Evolutionary conservation across 108 stramenopile species (phyloP).

Genomic region (Pseudonitzschia multistriata): DNA sequence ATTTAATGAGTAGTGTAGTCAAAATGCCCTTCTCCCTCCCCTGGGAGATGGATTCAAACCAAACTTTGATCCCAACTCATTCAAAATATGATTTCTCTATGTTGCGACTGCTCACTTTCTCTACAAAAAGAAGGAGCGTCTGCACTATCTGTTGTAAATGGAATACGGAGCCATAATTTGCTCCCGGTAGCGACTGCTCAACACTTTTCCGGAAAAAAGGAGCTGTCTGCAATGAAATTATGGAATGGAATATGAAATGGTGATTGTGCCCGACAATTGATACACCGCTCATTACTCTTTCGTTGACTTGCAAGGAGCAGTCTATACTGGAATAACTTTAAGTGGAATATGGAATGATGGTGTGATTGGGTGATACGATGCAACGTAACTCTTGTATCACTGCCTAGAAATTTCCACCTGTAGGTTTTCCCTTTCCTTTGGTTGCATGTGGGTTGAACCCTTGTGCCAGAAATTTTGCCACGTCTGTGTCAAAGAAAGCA

Average conservation of each 20-base stretch:
- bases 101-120: background rate
- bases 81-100: background rate
- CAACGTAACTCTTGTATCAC: background rate
- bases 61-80: background rate
- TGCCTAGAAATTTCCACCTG: background rate
- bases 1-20: background rate
- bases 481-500: background rate
- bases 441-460: constrained; percentile 4
- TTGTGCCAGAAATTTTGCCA: background rate
- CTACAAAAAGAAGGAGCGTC: too few species aligned
- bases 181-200: too few species aligned
- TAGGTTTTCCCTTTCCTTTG: constrained; percentile 6
- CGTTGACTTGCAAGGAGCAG: too few species aligned
- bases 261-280: background rate
- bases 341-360: too few species aligned
- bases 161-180: too few species aligned
- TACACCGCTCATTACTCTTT: too few species aligned
- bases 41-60: background rate
- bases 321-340: too few species aligned
- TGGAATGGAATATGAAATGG: background rate
- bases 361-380: too few species aligned
- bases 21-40: background rate
- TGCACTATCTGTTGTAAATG: too few species aligned
- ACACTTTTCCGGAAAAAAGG: background rate
- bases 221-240: background rate